Conservation (phyloP, 2,329 filamentous ascomycete species). For the Aspergillus sp. region DNA sequence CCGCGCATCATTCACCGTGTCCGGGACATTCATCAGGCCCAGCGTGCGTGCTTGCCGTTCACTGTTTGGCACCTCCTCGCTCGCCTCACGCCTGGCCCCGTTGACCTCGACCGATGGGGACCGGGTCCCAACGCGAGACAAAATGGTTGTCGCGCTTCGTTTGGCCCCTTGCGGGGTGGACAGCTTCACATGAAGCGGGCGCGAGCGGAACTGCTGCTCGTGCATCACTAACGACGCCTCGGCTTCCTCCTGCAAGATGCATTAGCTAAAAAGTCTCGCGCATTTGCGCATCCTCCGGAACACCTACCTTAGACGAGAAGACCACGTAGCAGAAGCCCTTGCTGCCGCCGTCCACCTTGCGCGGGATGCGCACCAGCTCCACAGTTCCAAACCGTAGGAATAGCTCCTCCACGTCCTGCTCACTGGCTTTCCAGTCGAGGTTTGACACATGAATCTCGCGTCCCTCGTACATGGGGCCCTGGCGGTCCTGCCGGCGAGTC, state of each 20-base stretch:
- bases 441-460: conserved; percentile 80
- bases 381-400: conserved; percentile 78
- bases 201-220: conserved; percentile 67
- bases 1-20: conserved; percentile 87
- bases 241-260: conserved; percentile 57
- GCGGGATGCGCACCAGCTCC: conserved; percentile 70
- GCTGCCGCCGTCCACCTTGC: conserved; percentile 65
- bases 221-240: conserved; percentile 68
- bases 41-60: conserved; percentile 68
- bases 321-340: conserved; percentile 80
- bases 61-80: conserved; percentile 44
- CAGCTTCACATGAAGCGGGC: conserved; percentile 67
- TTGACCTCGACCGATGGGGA: conserved; percentile 41
- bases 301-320: conserved; percentile 63
- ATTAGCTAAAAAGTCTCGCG: conserved; percentile 12
- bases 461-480: conserved; percentile 80
- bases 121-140: conserved; percentile 41
- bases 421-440: conserved; percentile 62
- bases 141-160: conserved; percentile 47
- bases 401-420: conserved; percentile 68
- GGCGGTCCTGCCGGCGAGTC: conserved; percentile 71
- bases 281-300: not conserved
- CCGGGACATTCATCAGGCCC: conserved; percentile 80
- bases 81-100: conserved; percentile 26
- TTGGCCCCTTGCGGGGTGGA: conserved; percentile 48